A percentile compares a stretch with the other conserved stretches of the same genome.
Conservation (phyloP, 139 green algal species). For the Gonium pectorale region DNA sequence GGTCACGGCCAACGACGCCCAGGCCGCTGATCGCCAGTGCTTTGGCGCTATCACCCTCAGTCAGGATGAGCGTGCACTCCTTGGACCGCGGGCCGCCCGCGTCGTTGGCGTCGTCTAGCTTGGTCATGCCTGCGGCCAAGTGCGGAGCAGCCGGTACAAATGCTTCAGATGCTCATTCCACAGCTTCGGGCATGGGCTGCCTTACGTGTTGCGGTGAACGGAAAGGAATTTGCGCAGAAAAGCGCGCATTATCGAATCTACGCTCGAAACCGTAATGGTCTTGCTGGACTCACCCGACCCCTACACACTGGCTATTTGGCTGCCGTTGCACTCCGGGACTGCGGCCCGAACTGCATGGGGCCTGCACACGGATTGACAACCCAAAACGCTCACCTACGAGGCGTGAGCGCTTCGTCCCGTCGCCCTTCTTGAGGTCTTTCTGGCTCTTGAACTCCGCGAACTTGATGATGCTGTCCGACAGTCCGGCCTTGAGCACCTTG, state of each 20-base stretch:
- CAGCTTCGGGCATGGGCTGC: no score
- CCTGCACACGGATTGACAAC: no score
- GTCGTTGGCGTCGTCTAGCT: constrained; percentile 99
- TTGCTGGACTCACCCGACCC: no score
- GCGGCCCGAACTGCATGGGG: no score
- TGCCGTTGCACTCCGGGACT: no score
- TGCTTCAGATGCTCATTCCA: no score
- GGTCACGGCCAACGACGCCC: constrained; percentile 94
- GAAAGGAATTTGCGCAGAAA: no score
- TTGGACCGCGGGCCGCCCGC: constrained; percentile 88
- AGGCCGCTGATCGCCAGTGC: constrained; percentile 95
- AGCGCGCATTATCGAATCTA: no score
- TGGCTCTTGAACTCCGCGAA: constrained; percentile 94
- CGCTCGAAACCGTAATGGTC: no score
- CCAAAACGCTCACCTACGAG: constrained; percentile 26
- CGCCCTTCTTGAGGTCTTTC: constrained; percentile 97
- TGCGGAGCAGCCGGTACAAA: no score
- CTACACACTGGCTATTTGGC: no score
- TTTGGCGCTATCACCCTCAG: constrained; percentile 98
- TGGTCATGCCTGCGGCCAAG: constrained; percentile 93
- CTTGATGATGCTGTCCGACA: constrained; percentile 91
- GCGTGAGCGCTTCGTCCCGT: constrained; percentile 90
- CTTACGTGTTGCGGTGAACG: no score
- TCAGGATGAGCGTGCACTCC: constrained; percentile 99
- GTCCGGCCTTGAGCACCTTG: constrained; percentile 84